Conservation (phyloP, 2,329 filamentous ascomycete genomes). For the Rutstroemia sp. region DNA sequence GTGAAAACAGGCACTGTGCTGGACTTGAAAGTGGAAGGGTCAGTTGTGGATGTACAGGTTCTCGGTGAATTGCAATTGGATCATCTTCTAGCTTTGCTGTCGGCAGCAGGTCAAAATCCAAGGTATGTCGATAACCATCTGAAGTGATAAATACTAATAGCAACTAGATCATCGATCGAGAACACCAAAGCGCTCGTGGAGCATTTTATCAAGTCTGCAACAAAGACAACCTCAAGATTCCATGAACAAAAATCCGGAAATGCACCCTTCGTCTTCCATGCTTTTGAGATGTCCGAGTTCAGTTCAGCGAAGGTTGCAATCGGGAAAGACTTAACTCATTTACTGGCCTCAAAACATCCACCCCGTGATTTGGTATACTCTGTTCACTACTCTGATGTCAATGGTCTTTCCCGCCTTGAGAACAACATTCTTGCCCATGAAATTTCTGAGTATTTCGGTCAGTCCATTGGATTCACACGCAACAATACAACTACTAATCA, state of each 20-base stretch:
- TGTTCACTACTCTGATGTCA: constrained; percentile 21
- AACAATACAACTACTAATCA: background rate
- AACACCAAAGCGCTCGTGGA: constrained; percentile 14
- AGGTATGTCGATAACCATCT: background rate
- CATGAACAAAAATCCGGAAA: constrained; percentile 16
- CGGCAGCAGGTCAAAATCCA: background rate
- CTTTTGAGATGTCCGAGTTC: constrained; percentile 14
- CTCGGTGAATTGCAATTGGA: background rate
- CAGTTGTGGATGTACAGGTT: background rate
- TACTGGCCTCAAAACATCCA: constrained; percentile 12
- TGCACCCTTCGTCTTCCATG: constrained; percentile 16
- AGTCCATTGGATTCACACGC: background rate
- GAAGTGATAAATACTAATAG: background rate
- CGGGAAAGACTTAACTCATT: constrained; percentile 16
- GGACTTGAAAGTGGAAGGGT: constrained; percentile 1
- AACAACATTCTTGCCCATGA: constrained; percentile 23
- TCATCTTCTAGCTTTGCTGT: background rate
- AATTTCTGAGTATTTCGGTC: constrained; percentile 20
- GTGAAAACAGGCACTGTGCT: background rate
- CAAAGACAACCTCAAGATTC: constrained; percentile 18
- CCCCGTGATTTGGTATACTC: constrained; percentile 15
- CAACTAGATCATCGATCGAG: constrained; percentile 11
- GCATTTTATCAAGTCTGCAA: constrained; percentile 13
- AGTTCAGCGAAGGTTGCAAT: constrained; percentile 20
- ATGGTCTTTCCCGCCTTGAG: constrained; percentile 23